These are phyloP conservation scores for Cyberlindnera bimundalis DNA, from an alignment of 805 yeast genomes.

Conservation along the genomic window DNA sequence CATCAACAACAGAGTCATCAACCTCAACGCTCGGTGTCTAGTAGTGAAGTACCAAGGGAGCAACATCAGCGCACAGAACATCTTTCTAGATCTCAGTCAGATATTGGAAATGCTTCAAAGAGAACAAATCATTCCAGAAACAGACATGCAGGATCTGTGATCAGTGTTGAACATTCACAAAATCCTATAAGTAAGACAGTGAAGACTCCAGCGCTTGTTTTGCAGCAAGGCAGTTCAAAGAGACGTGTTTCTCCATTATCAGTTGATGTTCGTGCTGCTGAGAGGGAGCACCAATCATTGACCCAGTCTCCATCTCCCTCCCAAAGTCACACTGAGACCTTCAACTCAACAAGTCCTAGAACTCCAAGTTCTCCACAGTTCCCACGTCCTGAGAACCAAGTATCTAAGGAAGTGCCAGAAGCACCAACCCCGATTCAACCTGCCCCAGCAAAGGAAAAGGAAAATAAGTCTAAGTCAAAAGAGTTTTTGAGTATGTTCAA, in stretches of 20 bases:
- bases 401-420: slow-evolving; percentile 8
- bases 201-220: slow-evolving; percentile 3
- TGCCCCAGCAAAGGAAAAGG: too few relatives aligned
- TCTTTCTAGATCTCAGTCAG: slow-evolving; percentile 20
- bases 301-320: too few relatives aligned
- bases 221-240: slow-evolving; percentile 7
- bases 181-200: neutral
- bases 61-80: neutral
- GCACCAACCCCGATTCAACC: slow-evolving; percentile 10
- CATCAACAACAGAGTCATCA: slow-evolving; percentile 8
- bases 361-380: neutral
- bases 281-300: slow-evolving; percentile 1
- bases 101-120: slow-evolving; percentile 4
- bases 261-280: slow-evolving; percentile 2
- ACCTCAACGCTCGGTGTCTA: slow-evolving; percentile 8
- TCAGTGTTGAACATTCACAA: slow-evolving; percentile 10
- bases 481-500: slow-evolving; percentile 28
- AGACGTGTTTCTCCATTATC: slow-evolving; percentile 17
- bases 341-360: neutral
- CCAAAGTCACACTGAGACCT: neutral
- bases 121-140: slow-evolving; percentile 34
- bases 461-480: slow-evolving; percentile 23
- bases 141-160: slow-evolving; percentile 31
- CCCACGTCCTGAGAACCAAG: slow-evolving; percentile 8
- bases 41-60: neutral